Percentiles rank a stretch among this genome's conserved stretches.
Conservation (phyloP, 495 filamentous ascomycete genomes). For the Penicillium bovifimosum region DNA sequence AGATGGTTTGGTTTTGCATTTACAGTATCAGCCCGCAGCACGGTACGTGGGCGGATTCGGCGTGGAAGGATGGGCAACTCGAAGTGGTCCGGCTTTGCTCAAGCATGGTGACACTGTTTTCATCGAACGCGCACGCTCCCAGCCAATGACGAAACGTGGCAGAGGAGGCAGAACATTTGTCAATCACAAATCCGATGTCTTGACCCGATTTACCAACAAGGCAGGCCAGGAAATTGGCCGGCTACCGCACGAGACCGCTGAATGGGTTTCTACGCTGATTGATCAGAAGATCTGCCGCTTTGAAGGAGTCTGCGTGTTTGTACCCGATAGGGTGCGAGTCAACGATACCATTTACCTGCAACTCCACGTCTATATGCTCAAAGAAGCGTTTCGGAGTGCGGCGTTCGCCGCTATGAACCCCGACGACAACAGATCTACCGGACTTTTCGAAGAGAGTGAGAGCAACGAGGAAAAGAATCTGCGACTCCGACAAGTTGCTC, state of each 20-base stretch:
- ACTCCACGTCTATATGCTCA: slow-evolving; percentile 70
- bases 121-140: slow-evolving; percentile 81
- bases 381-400: slow-evolving; percentile 61
- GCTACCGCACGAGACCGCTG: slow-evolving; percentile 83
- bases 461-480: slow-evolving; percentile 78
- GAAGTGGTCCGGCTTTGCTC: slow-evolving; percentile 67
- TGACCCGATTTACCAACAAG: slow-evolving; percentile 87
- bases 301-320: slow-evolving; percentile 84
- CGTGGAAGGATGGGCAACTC: slow-evolving; percentile 87
- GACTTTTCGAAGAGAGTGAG: slow-evolving; percentile 77
- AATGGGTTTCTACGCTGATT: slow-evolving; percentile 88
- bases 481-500: slow-evolving; percentile 76
- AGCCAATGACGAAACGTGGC: slow-evolving; percentile 49
- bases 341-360: slow-evolving; percentile 93
- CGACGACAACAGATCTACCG: slow-evolving; percentile 66
- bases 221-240: slow-evolving; percentile 80
- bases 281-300: slow-evolving; percentile 89
- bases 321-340: slow-evolving; percentile 74
- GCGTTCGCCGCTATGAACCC: slow-evolving; percentile 46
- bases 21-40: slow-evolving; percentile 47
- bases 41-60: slow-evolving; percentile 92
- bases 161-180: slow-evolving; percentile 45
- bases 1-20: slow-evolving; percentile 10
- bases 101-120: slow-evolving; percentile 71
- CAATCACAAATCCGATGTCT: slow-evolving; percentile 64